These are phyloP conservation scores for Podospora pseudoanserina DNA, from an alignment of 495 filamentous ascomycete genomes.

Conservation along the genomic window DNA sequence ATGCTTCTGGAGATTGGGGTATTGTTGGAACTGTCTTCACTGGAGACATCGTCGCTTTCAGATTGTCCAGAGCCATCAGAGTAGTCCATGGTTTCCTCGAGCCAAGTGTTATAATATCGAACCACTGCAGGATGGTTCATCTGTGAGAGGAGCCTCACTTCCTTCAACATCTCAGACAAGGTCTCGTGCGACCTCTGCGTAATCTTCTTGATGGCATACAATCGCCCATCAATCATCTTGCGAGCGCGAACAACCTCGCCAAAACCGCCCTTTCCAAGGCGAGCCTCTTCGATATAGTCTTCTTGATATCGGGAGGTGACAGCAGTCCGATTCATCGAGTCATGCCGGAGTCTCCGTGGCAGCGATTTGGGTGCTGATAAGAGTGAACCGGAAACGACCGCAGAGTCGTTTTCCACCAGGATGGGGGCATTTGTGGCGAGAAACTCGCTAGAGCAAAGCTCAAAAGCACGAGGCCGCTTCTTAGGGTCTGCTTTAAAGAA, in stretches of 20 bases:
- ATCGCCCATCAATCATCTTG: constrained; percentile 85
- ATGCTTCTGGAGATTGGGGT: constrained; percentile 31
- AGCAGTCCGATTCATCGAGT: constrained; percentile 45
- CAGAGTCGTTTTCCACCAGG: constrained; percentile 41
- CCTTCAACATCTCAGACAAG: constrained; percentile 81
- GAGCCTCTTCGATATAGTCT: constrained; percentile 86
- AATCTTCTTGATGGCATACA: constrained; percentile 97
- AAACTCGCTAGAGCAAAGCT: constrained; percentile 85
- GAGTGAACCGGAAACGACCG: constrained; percentile 35
- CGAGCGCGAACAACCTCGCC: constrained; percentile 96
- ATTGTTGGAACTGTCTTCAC: constrained; percentile 20
- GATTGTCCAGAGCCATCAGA: constrained; percentile 49
- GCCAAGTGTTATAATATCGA: constrained; percentile 91
- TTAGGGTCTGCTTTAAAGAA: constrained; percentile 80
- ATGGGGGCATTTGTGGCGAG: constrained; percentile 60
- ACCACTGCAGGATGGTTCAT: constrained; percentile 96
- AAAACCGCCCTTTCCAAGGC: constrained; percentile 89
- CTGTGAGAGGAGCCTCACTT: constrained; percentile 83
- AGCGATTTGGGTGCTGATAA: constrained; percentile 37
- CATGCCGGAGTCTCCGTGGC: constrained; percentile 44
- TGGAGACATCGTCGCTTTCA: constrained; percentile 55
- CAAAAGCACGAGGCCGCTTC: constrained; percentile 84
- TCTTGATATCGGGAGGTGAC: constrained; percentile 69
- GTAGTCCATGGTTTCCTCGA: constrained; percentile 65
- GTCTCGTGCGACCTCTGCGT: constrained; percentile 74